phyloP scores from a whole-genome alignment of 1,139 yeast genomes.

The Hyphopichia burtonii region DNA sequence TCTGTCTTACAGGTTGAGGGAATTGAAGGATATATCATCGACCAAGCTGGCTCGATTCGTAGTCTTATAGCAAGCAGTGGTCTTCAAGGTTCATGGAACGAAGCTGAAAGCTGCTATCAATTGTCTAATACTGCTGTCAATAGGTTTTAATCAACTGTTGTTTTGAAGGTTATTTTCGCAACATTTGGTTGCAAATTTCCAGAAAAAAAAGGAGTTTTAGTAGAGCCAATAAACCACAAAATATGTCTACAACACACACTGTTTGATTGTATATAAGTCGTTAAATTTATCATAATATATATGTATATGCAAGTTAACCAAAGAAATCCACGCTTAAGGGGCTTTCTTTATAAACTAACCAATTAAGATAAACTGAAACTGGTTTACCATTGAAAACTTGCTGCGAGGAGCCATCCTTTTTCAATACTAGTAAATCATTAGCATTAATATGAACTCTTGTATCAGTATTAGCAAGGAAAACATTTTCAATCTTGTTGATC shows the following conservation, averaged over 20 bases:
- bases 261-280: no score
- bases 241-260: no score
- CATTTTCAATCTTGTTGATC: background rate
- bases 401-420: background rate
- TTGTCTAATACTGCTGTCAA: background rate
- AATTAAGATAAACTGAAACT: background rate
- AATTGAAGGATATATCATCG: conserved; percentile 22
- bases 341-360: background rate
- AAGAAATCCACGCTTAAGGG: background rate
- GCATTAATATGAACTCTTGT: background rate
- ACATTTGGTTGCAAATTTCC: background rate
- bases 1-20: conserved; percentile 45
- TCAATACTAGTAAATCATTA: background rate
- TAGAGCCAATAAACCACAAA: no score
- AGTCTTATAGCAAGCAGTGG: conserved; percentile 22
- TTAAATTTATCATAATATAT: no score
- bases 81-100: conserved; percentile 26
- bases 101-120: conserved; percentile 5
- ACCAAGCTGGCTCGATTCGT: conserved; percentile 25
- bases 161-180: no score
- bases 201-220: background rate
- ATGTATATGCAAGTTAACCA: no score
- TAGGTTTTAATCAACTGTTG: background rate
- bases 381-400: background rate
- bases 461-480: background rate